These are phyloP conservation scores for Lactarius hatsudake DNA, from an alignment of 768 basidiomycete genomes.

Conservation along the genomic window DNA sequence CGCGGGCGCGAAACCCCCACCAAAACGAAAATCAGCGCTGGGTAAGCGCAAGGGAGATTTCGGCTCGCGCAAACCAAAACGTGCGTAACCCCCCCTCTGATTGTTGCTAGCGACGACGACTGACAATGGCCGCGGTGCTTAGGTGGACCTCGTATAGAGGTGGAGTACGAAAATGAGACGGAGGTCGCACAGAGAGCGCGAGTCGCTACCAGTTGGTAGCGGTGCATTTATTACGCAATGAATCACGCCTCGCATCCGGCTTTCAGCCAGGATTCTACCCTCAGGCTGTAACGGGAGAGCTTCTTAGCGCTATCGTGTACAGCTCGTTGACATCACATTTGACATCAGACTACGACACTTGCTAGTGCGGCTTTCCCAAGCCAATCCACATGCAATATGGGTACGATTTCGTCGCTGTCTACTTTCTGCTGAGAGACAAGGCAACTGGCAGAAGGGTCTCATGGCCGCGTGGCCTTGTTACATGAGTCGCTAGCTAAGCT, in stretches of 20 bases:
- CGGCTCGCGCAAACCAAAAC: slow-evolving; percentile 21
- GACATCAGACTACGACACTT: neutral
- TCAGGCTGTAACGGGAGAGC: neutral
- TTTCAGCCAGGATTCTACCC: neutral
- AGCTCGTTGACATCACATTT: neutral
- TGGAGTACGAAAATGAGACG: slow-evolving; percentile 24
- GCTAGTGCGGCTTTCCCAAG: neutral
- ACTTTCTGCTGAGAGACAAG: neutral
- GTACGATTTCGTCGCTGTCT: neutral
- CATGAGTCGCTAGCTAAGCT: neutral
- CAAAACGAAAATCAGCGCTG: slow-evolving; percentile 14
- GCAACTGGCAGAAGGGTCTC: neutral
- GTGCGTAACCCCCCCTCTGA: slow-evolving; percentile 1
- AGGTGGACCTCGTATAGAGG: slow-evolving; percentile 24
- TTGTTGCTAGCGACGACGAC: neutral
- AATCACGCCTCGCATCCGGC: neutral
- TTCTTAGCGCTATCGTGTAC: neutral
- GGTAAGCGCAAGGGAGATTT: slow-evolving; percentile 21
- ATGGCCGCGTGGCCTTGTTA: neutral
- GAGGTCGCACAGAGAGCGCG: slow-evolving; percentile 11
- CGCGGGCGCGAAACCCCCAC: slow-evolving; percentile 4
- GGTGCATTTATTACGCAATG: neutral
- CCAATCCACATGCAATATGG: neutral
- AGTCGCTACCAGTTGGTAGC: slow-evolving; percentile 19
- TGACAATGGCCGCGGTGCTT: neutral